A percentile compares a stretch with the other conserved stretches of the same genome.
Evolutionary conservation across 352 stramenopile genomes (phyloP).

Genomic region (Phytophthora idaei): DNA sequence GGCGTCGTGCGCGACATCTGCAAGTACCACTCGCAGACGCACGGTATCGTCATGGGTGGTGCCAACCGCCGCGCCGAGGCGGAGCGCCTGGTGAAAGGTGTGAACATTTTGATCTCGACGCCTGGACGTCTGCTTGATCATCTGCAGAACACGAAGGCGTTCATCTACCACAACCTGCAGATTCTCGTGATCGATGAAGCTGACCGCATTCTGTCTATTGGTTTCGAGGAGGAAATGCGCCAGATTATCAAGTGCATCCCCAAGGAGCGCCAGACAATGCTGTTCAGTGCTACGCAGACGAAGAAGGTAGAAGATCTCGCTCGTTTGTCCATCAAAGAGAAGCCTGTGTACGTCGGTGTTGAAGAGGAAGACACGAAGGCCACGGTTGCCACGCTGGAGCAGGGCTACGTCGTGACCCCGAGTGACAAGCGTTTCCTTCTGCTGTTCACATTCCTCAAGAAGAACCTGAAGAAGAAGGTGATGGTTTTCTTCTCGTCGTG

Average conservation of each 20-base stretch:
- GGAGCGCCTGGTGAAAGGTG: conserved; percentile 93
- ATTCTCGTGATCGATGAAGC: conserved; percentile 99
- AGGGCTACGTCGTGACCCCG: conserved; percentile 98
- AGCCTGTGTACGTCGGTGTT: conserved; percentile 97
- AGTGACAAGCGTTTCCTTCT: conserved; percentile 98
- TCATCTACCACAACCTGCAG: conserved; percentile 96
- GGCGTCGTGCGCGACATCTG: conserved; percentile 97
- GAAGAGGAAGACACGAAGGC: conserved; percentile 92
- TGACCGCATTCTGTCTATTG: conserved; percentile 98
- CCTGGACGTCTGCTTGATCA: conserved; percentile 98
- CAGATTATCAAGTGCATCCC: conserved; percentile 98
- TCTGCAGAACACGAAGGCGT: conserved; percentile 98
- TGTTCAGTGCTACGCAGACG: conserved; percentile 99
- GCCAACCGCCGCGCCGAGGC: conserved; percentile 97
- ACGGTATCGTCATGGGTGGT: conserved; percentile 98
- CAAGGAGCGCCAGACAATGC: conserved; percentile 98
- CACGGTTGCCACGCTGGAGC: conserved; percentile 95
- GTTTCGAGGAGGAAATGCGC: conserved; percentile 99
- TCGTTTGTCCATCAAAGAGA: conserved; percentile 92
- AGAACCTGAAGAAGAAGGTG: conserved; percentile 99
- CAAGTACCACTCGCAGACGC: conserved; percentile 95
- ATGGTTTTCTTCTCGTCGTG: conserved; percentile 95
- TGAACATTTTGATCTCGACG: conserved; percentile 98
- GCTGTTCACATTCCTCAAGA: conserved; percentile 99
- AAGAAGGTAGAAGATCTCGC: conserved; percentile 98